Percentiles rank a stretch among this genome's conserved stretches.
Evolutionary conservation across 179 eudicot genomes (phyloP).

Genomic region (Vitellaria paradoxa): DNA sequence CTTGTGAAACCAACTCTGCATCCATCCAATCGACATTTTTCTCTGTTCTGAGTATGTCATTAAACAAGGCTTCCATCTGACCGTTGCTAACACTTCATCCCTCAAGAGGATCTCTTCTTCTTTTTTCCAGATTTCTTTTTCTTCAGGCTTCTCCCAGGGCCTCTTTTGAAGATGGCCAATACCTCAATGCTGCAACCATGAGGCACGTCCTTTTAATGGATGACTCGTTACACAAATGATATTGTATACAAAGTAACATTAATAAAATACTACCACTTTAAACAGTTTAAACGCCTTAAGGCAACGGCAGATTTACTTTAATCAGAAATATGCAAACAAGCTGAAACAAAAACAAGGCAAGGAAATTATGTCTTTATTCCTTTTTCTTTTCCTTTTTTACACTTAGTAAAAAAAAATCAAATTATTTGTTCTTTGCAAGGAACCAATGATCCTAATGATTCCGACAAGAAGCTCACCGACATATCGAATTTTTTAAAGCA

Average conservation of each 20-base stretch:
- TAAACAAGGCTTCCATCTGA: constrained; percentile 1
- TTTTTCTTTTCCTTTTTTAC: too few relatives aligned
- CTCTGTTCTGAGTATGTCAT: not conserved
- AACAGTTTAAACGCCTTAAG: not conserved
- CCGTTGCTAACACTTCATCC: not conserved
- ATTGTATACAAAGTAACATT: constrained; percentile 2
- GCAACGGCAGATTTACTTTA: not conserved
- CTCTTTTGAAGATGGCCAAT: constrained; percentile 84
- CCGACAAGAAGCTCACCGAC: too few relatives aligned
- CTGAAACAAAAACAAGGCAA: too few relatives aligned
- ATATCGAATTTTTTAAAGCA: too few relatives aligned
- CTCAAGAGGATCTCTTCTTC: constrained; percentile 48
- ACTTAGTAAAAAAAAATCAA: too few relatives aligned
- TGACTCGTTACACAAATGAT: not conserved
- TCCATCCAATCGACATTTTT: not conserved
- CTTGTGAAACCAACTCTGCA: too few relatives aligned
- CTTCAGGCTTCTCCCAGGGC: constrained; percentile 38
- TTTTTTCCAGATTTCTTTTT: constrained; percentile 68
- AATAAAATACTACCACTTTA: not conserved
- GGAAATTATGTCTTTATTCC: too few relatives aligned
- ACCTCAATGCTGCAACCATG: constrained; percentile 80
- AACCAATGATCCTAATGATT: too few relatives aligned
- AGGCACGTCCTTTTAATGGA: not conserved
- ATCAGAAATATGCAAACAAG: not conserved
- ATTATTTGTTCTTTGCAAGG: too few relatives aligned